A percentile compares a stretch with the other conserved stretches of the same genome.
Conservation (phyloP, 257 asterid species). For the Pogostemon cablin region DNA sequence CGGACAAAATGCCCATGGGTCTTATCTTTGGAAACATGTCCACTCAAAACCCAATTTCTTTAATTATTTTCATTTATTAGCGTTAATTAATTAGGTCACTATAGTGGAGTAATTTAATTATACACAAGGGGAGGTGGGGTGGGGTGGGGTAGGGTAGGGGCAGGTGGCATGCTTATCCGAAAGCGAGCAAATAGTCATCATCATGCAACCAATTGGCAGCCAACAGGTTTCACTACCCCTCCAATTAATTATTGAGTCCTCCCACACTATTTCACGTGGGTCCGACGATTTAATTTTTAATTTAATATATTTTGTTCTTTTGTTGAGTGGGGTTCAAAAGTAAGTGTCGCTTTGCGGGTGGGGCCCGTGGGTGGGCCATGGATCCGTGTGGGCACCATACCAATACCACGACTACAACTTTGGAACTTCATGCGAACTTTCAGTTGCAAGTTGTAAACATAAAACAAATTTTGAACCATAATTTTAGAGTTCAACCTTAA, state of each 20-base stretch:
- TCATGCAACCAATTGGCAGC: constrained; percentile 30
- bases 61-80: too few species aligned
- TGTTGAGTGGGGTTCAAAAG: too few species aligned
- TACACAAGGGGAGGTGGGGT: too few species aligned
- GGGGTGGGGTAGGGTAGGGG: not conserved
- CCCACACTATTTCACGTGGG: constrained; percentile 18
- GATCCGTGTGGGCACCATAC: too few species aligned
- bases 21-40: not conserved
- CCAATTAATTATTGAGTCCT: not conserved
- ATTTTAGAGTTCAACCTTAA: too few species aligned
- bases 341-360: too few species aligned
- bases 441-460: too few species aligned
- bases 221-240: constrained; percentile 3
- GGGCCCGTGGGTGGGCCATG: too few species aligned
- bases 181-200: not conserved
- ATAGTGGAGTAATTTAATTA: not conserved
- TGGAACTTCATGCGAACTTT: too few species aligned
- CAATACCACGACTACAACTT: too few species aligned
- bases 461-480: too few species aligned
- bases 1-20: not conserved
- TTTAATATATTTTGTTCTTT: not conserved
- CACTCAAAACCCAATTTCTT: not conserved
- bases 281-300: not conserved
- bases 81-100: too few species aligned
- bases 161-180: constrained; percentile 47